phyloP scores from a whole-genome alignment of 2,329 filamentous ascomycete species.

The Metarhizium rileyi region DNA sequence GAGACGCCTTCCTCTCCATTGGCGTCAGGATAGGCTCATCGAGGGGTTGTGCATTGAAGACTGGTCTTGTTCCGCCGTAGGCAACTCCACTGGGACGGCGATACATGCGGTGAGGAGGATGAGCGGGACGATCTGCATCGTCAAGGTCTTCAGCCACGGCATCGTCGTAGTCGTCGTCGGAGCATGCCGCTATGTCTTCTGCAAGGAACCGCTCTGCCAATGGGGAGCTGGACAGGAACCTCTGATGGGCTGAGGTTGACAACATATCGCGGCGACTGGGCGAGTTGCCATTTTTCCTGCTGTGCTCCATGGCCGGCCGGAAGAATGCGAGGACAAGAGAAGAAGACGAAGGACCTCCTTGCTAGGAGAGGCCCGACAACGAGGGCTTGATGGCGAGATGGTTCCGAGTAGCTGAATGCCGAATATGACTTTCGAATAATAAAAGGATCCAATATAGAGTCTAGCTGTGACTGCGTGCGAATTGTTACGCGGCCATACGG shows the following conservation, averaged over 20 bases:
- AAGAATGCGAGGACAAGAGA: no score
- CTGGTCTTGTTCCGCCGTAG: slow-evolving; percentile 59
- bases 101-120: slow-evolving; percentile 44
- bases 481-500: no score
- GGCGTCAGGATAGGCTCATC: slow-evolving; percentile 41
- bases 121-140: slow-evolving; percentile 25
- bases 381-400: no score
- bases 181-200: slow-evolving; percentile 55
- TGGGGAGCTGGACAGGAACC: slow-evolving; percentile 50
- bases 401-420: no score
- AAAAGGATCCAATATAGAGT: no score
- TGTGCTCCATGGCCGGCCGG: slow-evolving; percentile 1
- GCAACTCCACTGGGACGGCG: slow-evolving; percentile 69
- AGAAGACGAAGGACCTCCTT: not conserved
- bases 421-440: no score
- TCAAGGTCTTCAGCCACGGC: slow-evolving; percentile 20
- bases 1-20: slow-evolving; percentile 45
- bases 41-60: slow-evolving; percentile 48
- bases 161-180: slow-evolving; percentile 41
- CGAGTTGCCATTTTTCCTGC: slow-evolving; percentile 3
- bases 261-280: slow-evolving; percentile 3
- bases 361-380: no score
- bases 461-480: no score
- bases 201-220: slow-evolving; percentile 57
- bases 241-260: slow-evolving; percentile 5